Base-by-base conservation (phyloP, 176 grass and related monocot genomes). In the Calamus simplicifolius region DNA sequence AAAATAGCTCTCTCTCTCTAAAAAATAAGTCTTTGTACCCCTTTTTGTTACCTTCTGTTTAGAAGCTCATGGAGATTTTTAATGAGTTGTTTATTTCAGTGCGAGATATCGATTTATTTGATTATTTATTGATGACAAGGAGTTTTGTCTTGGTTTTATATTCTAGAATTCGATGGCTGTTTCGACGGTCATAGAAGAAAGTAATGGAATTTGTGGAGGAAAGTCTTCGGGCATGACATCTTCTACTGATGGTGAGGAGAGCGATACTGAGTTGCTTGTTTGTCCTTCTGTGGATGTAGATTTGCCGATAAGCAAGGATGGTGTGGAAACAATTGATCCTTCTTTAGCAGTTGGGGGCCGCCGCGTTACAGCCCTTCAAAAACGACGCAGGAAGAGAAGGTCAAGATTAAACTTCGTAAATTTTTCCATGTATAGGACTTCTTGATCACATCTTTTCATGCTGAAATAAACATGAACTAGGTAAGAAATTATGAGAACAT, bases 221-320 rank as follows among this genome's bases (percentile, higher is more conserved):
- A 60, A 38, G 58, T 60, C 28, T 18, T 60, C 13, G 28, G 4
- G 53, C 66, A 16, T 25, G 69, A 6, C 64, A 43, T 86, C 73
- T 67, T 79, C 84, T 51, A 85, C 73, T 57, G 84, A 93, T 63
- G 82, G 84, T 52, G 84, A 88, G 3, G 86, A 85, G 69, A 84
- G 80, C 48, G 84, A 85, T 25, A 70, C 80, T 4, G 89, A 94
- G n/a, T 25, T 77, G 25, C 30, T 84, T 63, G 54, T 87, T 27
- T 72, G 77, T 25, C 59, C 75, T 62, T 79, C 60, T 16, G 65
- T 66, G 19, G 84, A 88, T 49, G 65, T 88, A 29, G 89, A 94
- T 49, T 61, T 88, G 52, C 81, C 80, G 1, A 27, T 75, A 12
- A 65, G 73, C 26, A 79, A 88, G 50, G 75, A 67, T 27, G 54